Evolutionary conservation across 176 grass and related monocot species (phyloP), one percentile per base, ranked within the genome.

Genomic region (Urochloa ruziziensis): DNA sequence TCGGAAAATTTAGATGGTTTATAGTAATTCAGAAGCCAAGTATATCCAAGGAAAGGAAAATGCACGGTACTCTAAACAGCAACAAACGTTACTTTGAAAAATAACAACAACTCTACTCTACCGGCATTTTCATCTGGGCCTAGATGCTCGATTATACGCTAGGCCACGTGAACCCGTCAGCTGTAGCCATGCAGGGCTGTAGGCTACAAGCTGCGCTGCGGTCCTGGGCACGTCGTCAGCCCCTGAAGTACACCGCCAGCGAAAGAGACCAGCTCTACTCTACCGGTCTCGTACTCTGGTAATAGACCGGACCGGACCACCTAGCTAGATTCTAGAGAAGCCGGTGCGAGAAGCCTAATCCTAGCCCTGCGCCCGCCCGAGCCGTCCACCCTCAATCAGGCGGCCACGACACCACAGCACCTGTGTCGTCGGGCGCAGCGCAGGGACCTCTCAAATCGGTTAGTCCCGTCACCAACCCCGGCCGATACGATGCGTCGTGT

Each of bases 391-490:
- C 28, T 59, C 56, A 49, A 19, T 19, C 58, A 39, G 32, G 18
- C 49, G 39, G 39, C 39, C 44, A 23, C 62, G n/a, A 70, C 18
- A 7, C 32, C 68, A 24, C 67, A 47, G 29, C n/a, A n/a, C n/a
- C n/a, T n/a, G n/a, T n/a, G n/a, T n/a, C n/a, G n/a, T n/a, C n/a
- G n/a, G n/a, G n/a, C n/a, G n/a, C n/a, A n/a, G n/a, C n/a, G 56
- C 69, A 36, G 69, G 29, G 43, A 83, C 70, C 33, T 49, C 16
- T 83, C 81, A 63, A 63, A 65, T 83, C 69, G 25, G 9, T 2
- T 30, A 19, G 5, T n/a, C 39, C 37, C 21, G 32, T 37, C 63
- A 12, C 29, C 69, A 5, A 4, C 3, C 32, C 29, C 48, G 61
- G 43, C 62, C 47, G 73, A 85, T 34, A 18, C 14, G 74, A 85